Percentiles rank a stretch among this genome's conserved stretches.
Evolutionary conservation across 352 stramenopile species (phyloP).

Genomic region (Globisporangium mamillatum): DNA sequence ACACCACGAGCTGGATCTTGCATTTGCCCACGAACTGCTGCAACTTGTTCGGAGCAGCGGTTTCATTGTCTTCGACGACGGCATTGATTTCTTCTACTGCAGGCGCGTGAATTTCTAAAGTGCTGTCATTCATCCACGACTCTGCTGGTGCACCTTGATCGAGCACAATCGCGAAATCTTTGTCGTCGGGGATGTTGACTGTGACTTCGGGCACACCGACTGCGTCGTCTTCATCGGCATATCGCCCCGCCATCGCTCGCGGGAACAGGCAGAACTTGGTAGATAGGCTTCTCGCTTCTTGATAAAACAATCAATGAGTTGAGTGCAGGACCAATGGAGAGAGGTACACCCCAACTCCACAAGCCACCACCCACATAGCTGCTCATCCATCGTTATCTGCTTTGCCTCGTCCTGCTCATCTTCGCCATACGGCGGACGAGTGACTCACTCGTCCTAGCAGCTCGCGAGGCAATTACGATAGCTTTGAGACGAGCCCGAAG

Average conservation of each 20-base stretch:
- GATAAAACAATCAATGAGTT: not conserved
- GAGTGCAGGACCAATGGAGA: not conserved
- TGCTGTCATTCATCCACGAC: not conserved
- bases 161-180: slow-evolving; percentile 5
- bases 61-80: not conserved
- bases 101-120: not conserved
- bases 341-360: not conserved
- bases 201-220: not conserved
- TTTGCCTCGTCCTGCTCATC: not conserved
- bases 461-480: not conserved
- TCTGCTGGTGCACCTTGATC: not conserved
- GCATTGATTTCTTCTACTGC: not conserved
- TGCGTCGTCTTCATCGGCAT: not conserved
- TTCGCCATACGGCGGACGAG: not conserved
- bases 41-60: not conserved
- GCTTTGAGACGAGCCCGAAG: not conserved
- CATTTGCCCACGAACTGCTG: slow-evolving; percentile 12
- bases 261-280: not conserved
- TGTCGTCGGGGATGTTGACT: slow-evolving; percentile 8
- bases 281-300: not conserved
- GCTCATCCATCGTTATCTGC: not conserved
- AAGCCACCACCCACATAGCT: no score
- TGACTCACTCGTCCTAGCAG: not conserved
- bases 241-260: not conserved
- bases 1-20: slow-evolving; percentile 16